Base-by-base conservation (phyloP, 371 early-diverging fungal genomes). In the Apophysomyces variabilis region DNA sequence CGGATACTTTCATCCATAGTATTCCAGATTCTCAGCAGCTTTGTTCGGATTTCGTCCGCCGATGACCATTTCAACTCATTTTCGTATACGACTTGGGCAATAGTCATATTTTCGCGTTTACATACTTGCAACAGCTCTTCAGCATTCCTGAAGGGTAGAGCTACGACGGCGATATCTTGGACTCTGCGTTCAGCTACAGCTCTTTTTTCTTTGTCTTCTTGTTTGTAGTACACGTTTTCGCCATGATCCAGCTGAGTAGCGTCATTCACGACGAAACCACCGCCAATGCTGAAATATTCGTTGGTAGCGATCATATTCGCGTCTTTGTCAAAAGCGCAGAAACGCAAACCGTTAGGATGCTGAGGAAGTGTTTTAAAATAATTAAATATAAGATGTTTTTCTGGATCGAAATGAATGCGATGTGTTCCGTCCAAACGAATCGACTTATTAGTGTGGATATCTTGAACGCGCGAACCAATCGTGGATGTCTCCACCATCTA, bases 331-430 rank as follows among this genome's bases (percentile, higher is more conserved):
- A 90, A 95, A 38, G 90, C 94, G 47, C 93, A 92, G 73, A 97
- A 93, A 9, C 97, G 91, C 88, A 97, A 92, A 45, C 98, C 98
- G 72, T 97, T 97, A 8, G 98, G 96, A 74, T 97, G 98, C 66
- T 95, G 94, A 4, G 96, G 96, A 16, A 97, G 82, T 1, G 91
- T 87, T 64, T 95, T 91, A 72, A 88, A 89, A 71, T 89, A 91
- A 74, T 94, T 94, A 69, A 97, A 93, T 9, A 93, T 82, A 73
- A 97, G 77, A 61, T 95, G 88, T 76, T 90, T 91, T 60, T 89
- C 85, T 5, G 93, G 93, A 66, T 90, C 89, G 74, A 96, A 97
- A 11, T 78, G 74, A 69, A 97, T 93, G 35, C 89, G 82, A 60
- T 91, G 89, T 7, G 83, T 82, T 38, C 94, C 93, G 67, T 92